Evolutionary conservation across 139 green algal species (phyloP), one percentile per base, ranked within the genome.

Genomic region (Auxenochlorella protothecoides): DNA sequence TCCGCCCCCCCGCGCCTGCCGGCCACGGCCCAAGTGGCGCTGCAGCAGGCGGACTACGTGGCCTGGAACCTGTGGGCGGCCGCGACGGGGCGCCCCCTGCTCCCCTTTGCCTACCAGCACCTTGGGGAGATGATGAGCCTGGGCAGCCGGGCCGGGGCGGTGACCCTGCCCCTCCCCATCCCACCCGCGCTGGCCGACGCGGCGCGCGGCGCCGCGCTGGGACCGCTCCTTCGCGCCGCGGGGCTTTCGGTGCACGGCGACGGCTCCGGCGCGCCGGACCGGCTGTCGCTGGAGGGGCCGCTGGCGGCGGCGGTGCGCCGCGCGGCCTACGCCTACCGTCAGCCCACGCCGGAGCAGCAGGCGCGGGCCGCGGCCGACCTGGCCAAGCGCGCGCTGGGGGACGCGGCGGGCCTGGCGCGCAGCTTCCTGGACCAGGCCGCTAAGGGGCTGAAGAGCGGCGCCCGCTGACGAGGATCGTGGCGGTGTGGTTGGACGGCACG

Each of bases 21-120:
- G 6, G 78, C 82, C 61, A 96, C 88, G 14, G 86, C 85, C 27
- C 92, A 99, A 84, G 93, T 99, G 10, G 94, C 94, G 0, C 97
- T 98, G 80, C 94, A 99, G 80, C 90, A 97, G 73, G 91, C 94
- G 0, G 94, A 99, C 78, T 99, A 98, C 73, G 91, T 89, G 7
- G 94, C 92, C 0, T 99, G 93, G 93, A 99, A 98, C 79, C 68
- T 99, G 15, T 99, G 94, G 94, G 86, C 94, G 2, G 59, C 86
- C 54, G 93, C 98, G 76, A 96, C 96, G 79, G 74, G 74, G 11
- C 83, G 88, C 4, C 84, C 90, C 4, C 79, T 98, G 74, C 84
- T 98, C 69, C 89, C 85, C 55, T 99, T 99, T 86, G 89, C 81
- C 62, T 99, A 98, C 85, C 93, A 98, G 86, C 92, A 99, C 81